Evolutionary conservation across 2,329 filamentous ascomycete species (phyloP).

Genomic region (Nannizziopsis arthrosporioides): DNA sequence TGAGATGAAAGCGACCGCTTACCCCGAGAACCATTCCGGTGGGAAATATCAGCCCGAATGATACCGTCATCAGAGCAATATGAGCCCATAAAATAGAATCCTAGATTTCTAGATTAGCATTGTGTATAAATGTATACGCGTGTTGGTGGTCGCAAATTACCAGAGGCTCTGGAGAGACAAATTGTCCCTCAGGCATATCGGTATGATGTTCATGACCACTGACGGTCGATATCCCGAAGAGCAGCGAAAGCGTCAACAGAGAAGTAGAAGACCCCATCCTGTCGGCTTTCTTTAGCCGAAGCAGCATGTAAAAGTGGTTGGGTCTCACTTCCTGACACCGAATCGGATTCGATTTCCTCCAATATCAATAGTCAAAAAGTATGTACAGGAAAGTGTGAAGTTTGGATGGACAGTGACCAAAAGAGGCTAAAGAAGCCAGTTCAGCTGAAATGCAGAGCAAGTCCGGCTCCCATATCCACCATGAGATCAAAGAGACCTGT

Average conservation of each 20-base stretch:
- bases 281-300: neutral
- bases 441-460: neutral
- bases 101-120: constrained; percentile 23
- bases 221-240: constrained; percentile 18
- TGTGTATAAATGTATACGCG: neutral
- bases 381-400: no score
- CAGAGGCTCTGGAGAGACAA: constrained; percentile 60
- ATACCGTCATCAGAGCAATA: constrained; percentile 74
- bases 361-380: no score
- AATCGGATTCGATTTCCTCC: no score
- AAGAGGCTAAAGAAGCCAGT: neutral
- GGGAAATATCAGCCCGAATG: constrained; percentile 87
- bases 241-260: neutral
- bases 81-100: constrained; percentile 87
- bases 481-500: no score
- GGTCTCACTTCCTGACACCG: no score
- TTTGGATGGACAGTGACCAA: neutral
- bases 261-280: neutral
- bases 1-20: constrained; percentile 28
- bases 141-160: constrained; percentile 39
- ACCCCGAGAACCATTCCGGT: constrained; percentile 91
- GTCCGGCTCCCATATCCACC: neutral
- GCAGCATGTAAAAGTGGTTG: neutral
- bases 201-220: constrained; percentile 44
- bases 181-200: constrained; percentile 55